phyloP scores from a whole-genome alignment of 2,329 filamentous ascomycete genomes.

The Alternaria tenuissima region DNA sequence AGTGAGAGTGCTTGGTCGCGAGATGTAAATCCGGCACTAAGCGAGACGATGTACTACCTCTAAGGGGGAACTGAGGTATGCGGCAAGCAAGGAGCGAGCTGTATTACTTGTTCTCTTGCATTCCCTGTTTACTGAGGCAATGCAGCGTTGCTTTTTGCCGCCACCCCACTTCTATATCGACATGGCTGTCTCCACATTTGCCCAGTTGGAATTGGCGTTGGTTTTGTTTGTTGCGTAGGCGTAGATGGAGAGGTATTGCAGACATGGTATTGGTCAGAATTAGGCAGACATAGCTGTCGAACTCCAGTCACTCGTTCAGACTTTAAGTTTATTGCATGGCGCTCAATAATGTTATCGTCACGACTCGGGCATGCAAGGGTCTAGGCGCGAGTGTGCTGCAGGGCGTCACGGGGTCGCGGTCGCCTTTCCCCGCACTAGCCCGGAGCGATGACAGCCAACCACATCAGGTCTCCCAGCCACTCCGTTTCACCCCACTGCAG shows the following conservation, averaged over 20 bases:
- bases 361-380: not conserved
- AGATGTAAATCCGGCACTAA: slow-evolving; percentile 32
- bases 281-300: not conserved
- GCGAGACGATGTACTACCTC: slow-evolving; percentile 46
- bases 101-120: not conserved
- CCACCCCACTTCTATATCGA: not conserved
- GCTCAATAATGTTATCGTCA: too few relatives aligned
- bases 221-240: not conserved
- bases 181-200: not conserved
- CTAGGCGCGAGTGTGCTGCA: slow-evolving; percentile 18
- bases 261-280: not conserved
- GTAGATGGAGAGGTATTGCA: not conserved
- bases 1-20: slow-evolving; percentile 21
- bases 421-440: slow-evolving; percentile 27
- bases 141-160: not conserved
- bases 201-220: not conserved
- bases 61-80: slow-evolving; percentile 10
- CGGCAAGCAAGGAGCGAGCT: too few relatives aligned
- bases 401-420: slow-evolving; percentile 6
- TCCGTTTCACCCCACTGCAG: slow-evolving; percentile 41
- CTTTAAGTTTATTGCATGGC: not conserved
- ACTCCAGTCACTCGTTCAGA: not conserved
- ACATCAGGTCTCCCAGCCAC: slow-evolving; percentile 36
- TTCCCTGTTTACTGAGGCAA: not conserved
- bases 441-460: slow-evolving; percentile 30